Conservation (phyloP, 768 basidiomycete genomes). For the Lactifluus piperatus region DNA sequence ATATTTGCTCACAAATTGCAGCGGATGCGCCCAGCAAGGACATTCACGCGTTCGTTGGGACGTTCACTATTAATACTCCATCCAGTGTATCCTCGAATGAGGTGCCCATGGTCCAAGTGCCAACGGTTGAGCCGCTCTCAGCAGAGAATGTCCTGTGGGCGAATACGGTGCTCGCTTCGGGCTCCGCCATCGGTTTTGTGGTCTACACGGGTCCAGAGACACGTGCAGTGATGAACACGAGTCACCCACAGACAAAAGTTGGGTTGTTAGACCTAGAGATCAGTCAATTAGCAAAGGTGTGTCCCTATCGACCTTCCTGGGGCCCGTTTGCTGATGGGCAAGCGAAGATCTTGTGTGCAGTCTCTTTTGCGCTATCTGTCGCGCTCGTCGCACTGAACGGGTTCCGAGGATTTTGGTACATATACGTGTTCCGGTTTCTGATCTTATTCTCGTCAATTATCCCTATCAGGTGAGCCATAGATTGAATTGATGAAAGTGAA, state of each 20-base stretch:
- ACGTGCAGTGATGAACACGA: constrained; percentile 97
- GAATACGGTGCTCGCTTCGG: constrained; percentile 95
- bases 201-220: constrained; percentile 95
- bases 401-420: constrained; percentile 91
- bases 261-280: constrained; percentile 91
- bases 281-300: constrained; percentile 89
- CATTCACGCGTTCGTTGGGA: constrained; percentile 92
- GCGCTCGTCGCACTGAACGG: constrained; percentile 93
- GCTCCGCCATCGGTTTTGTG: constrained; percentile 85
- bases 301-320: neutral
- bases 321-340: neutral
- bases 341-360: constrained; percentile 79
- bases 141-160: constrained; percentile 96
- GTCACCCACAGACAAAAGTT: constrained; percentile 90
- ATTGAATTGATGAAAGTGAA: neutral
- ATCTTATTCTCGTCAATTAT: constrained; percentile 99
- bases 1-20: constrained; percentile 24
- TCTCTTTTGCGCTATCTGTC: constrained; percentile 87
- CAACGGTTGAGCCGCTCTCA: constrained; percentile 73
- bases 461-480: constrained; percentile 78
- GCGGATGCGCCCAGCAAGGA: constrained; percentile 96
- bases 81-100: constrained; percentile 27
- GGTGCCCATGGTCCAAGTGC: constrained; percentile 32
- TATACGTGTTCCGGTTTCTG: constrained; percentile 93
- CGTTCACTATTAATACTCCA: constrained; percentile 65